Conservation (phyloP, 768 basidiomycete species). For the Lactifluus hygrophoroides region DNA sequence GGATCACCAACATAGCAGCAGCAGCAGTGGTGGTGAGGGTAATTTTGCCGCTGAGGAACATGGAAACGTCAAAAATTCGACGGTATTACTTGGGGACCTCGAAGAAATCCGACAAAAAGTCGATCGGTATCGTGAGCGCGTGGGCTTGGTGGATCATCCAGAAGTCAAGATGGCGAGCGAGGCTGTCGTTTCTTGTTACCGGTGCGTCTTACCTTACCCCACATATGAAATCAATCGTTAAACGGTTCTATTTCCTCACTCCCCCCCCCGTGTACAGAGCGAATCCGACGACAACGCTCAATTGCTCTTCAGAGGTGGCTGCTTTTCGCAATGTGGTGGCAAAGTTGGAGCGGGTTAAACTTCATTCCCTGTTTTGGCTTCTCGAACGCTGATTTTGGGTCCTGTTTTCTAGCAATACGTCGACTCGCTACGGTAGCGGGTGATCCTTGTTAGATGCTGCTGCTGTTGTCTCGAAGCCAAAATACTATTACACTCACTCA, state of each 20-base stretch:
- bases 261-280: too few species aligned
- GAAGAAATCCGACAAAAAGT: constrained; percentile 66
- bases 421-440: constrained; percentile 35
- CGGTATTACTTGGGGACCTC: constrained; percentile 61
- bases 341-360: constrained; percentile 54
- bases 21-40: constrained; percentile 9
- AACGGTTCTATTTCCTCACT: too few species aligned
- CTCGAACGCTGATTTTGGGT: constrained; percentile 4
- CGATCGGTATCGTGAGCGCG: constrained; percentile 56
- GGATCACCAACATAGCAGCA: constrained; percentile 22
- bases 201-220: constrained; percentile 45
- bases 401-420: constrained; percentile 50
- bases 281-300: constrained; percentile 46
- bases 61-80: constrained; percentile 46
- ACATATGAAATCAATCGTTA: too few species aligned
- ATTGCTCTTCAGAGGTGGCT: constrained; percentile 68
- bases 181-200: constrained; percentile 68
- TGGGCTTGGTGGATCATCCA: constrained; percentile 45
- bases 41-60: too few species aligned
- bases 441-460: neutral
- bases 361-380: neutral
- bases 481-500: too few species aligned
- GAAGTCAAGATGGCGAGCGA: constrained; percentile 49
- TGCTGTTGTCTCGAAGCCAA: neutral
- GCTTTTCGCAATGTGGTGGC: constrained; percentile 64